Percentiles rank a stretch among this genome's conserved stretches.
Conservation (phyloP, 768 basidiomycete species). For the Calvatia gigantea region DNA sequence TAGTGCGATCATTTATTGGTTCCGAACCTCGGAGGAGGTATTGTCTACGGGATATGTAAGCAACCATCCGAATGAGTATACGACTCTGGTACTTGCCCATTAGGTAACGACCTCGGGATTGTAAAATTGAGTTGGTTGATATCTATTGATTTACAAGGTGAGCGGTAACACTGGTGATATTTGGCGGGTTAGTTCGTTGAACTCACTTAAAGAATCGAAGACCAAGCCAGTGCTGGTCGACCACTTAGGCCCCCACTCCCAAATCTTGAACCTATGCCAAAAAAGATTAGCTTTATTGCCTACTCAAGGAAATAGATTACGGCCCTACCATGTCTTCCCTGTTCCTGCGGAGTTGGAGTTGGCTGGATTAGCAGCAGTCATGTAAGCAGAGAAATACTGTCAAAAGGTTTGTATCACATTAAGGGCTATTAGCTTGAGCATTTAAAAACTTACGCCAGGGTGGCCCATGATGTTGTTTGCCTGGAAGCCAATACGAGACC, state of each 20-base stretch:
- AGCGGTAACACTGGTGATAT: background rate
- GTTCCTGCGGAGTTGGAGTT: conserved; percentile 36
- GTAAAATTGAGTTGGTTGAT: conserved; percentile 29
- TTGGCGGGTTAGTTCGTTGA: background rate
- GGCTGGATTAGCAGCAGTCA: conserved; percentile 28
- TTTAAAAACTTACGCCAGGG: conserved; percentile 22
- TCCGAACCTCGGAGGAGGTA: conserved; percentile 29
- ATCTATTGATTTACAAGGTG: conserved; percentile 19
- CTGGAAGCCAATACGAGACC: conserved; percentile 28
- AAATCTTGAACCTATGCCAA: conserved; percentile 35
- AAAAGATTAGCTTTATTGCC: background rate
- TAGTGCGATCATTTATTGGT: too few relatives aligned
- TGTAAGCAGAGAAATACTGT: conserved; percentile 32
- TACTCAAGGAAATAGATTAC: background rate
- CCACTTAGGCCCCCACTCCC: conserved; percentile 33
- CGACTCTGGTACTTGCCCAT: conserved; percentile 25
- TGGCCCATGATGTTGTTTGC: conserved; percentile 31
- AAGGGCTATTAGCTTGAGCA: background rate
- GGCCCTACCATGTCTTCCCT: conserved; percentile 34
- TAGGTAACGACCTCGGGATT: conserved; percentile 29
- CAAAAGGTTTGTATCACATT: background rate
- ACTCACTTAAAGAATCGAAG: conserved; percentile 27
- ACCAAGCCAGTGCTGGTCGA: conserved; percentile 26
- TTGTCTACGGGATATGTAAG: conserved; percentile 16
- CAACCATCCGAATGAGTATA: too few relatives aligned